Percentiles rank a stretch among this genome's conserved stretches.
Evolutionary conservation across 2,329 filamentous ascomycete species (phyloP).

Genomic region (Trichoderma sp.): DNA sequence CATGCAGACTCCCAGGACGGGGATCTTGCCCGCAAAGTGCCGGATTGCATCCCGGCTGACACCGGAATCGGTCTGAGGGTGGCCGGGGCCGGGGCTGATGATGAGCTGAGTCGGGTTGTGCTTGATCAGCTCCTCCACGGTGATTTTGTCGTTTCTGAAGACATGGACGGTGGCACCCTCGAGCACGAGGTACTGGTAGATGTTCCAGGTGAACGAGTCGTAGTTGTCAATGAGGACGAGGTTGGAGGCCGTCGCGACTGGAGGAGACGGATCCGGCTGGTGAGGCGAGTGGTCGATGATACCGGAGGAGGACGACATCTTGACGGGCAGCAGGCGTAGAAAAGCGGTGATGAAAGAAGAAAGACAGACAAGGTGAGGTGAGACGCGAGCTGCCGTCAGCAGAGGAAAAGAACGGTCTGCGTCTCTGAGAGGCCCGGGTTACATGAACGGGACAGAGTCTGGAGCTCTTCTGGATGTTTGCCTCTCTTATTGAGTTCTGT

Average conservation of each 20-base stretch:
- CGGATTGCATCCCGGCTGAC: conserved; percentile 89
- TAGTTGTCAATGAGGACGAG: conserved; percentile 98
- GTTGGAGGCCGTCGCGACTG: conserved; percentile 80
- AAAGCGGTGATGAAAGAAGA: background rate
- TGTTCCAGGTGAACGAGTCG: conserved; percentile 99
- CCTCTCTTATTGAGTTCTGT: background rate
- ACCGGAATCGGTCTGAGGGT: conserved; percentile 87
- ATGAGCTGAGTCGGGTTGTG: conserved; percentile 91
- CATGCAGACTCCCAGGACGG: conserved; percentile 98
- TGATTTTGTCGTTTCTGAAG: conserved; percentile 88
- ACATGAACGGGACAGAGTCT: background rate
- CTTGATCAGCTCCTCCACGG: conserved; percentile 77
- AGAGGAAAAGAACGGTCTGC: background rate
- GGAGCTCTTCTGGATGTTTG: background rate
- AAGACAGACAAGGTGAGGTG: background rate
- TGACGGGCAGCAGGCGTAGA: conserved; percentile 30
- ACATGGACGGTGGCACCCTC: conserved; percentile 91
- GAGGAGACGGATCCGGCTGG: conserved; percentile 73
- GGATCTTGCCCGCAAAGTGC: conserved; percentile 91
- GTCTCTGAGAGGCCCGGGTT: background rate
- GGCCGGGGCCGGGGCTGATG: conserved; percentile 91
- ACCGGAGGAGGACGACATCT: conserved; percentile 53
- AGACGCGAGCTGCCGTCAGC: background rate
- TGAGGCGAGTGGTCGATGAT: conserved; percentile 82
- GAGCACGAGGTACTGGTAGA: conserved; percentile 97